These are phyloP conservation scores for Paecilomyces formosus DNA, from an alignment of 2,329 filamentous ascomycete genomes.

Conservation along the genomic window DNA sequence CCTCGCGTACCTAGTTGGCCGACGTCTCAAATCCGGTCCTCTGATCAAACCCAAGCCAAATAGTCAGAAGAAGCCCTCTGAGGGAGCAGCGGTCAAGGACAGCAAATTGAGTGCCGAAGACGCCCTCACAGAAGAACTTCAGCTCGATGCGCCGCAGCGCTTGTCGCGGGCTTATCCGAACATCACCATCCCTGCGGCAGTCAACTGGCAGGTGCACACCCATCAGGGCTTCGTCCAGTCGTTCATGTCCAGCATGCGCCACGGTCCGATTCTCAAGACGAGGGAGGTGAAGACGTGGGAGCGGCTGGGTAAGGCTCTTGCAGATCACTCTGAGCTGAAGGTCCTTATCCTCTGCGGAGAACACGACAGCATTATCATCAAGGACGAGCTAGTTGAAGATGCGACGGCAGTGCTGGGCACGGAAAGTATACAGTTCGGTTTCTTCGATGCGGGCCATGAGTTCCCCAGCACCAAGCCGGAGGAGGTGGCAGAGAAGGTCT, in stretches of 20 bases:
- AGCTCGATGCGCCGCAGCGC: conserved; percentile 22
- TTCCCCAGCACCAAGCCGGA: conserved; percentile 56
- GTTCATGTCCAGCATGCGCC: conserved; percentile 63
- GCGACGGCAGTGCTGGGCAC: conserved; percentile 48
- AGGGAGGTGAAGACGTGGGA: conserved; percentile 52
- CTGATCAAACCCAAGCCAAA: conserved; percentile 24
- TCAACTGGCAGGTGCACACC: conserved; percentile 61
- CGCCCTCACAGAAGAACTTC: conserved; percentile 35
- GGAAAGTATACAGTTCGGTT: conserved; percentile 49
- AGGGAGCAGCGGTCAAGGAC: conserved; percentile 18
- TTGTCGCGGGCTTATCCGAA: conserved; percentile 47
- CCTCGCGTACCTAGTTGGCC: conserved; percentile 44
- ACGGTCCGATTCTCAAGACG: conserved; percentile 62
- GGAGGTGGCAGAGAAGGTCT: conserved; percentile 50
- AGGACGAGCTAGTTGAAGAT: conserved; percentile 57
- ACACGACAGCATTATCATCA: conserved; percentile 60
- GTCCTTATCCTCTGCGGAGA: conserved; percentile 60
- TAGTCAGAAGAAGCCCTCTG: conserved; percentile 2
- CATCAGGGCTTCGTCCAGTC: conserved; percentile 63
- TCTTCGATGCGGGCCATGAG: conserved; percentile 61
- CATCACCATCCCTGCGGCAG: conserved; percentile 54
- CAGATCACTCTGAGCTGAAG: conserved; percentile 38
- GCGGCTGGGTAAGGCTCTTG: conserved; percentile 46
- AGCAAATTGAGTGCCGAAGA: conserved; percentile 32
- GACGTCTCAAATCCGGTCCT: conserved; percentile 41